Conservation (phyloP, 148 eudicot genomes). For the Pouteria glomerata region DNA sequence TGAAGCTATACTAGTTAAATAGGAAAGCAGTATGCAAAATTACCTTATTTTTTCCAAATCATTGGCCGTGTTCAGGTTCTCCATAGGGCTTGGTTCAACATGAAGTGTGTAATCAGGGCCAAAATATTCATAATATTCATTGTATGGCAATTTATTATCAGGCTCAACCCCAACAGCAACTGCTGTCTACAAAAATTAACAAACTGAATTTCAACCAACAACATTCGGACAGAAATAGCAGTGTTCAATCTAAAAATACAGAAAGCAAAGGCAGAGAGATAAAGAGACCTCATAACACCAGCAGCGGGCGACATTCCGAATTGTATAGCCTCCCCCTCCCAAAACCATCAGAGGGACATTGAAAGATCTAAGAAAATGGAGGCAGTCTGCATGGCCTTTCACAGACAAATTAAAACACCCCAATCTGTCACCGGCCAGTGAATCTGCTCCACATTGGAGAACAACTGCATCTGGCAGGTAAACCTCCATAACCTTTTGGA, state of each 20-base stretch:
- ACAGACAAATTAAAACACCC: slow-evolving; percentile 94
- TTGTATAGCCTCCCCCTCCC: slow-evolving; percentile 95
- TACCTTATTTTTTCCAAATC: slow-evolving; percentile 86
- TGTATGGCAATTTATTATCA: slow-evolving; percentile 81
- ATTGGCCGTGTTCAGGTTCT: slow-evolving; percentile 62
- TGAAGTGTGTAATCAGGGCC: slow-evolving; percentile 90
- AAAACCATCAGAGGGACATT: slow-evolving; percentile 92
- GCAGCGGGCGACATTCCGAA: slow-evolving; percentile 90
- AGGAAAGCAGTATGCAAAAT: neutral
- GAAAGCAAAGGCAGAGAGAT: slow-evolving; percentile 4
- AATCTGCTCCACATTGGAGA: slow-evolving; percentile 95
- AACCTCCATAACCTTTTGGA: slow-evolving; percentile 86
- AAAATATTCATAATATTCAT: slow-evolving; percentile 79
- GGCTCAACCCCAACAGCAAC: slow-evolving; percentile 93
- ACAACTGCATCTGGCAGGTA: slow-evolving; percentile 93
- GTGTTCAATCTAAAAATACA: neutral
- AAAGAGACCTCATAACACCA: slow-evolving; percentile 91
- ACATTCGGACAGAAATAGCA: neutral
- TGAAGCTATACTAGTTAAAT: neutral
- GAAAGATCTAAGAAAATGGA: slow-evolving; percentile 75
- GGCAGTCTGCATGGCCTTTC: slow-evolving; percentile 93
- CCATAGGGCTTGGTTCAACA: slow-evolving; percentile 68
- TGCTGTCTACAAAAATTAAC: slow-evolving; percentile 57
- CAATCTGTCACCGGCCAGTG: slow-evolving; percentile 85
- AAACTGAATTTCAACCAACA: slow-evolving; percentile 1